Evolutionary conservation across 352 stramenopile species (phyloP), one percentile per base, ranked within the genome.

Genomic region (Saprolegnia diclina): DNA sequence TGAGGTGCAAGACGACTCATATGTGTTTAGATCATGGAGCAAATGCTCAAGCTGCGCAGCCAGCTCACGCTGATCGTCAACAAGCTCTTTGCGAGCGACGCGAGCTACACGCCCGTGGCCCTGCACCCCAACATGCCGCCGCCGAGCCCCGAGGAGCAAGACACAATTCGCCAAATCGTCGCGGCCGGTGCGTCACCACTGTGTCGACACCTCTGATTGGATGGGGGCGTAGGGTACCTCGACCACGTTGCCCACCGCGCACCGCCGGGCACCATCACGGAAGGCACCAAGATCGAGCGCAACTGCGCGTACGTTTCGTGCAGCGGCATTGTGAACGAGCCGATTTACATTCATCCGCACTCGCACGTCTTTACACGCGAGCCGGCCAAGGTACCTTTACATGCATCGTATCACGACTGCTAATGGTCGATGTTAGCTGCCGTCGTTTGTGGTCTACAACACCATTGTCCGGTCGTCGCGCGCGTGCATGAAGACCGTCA

Each of bases 401-500:
- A 50, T 50, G 6, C 0, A 22, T 42, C 14, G 29, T 24, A 9
- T 52, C 37, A n/a, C 4, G 0, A n/a, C 11, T 52, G 13, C n/a
- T 2, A 21, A 40, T 32, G 21, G 13, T 55, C 11, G 19, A 48
- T 38, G 11, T 18, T 66, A 66, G 62, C 68, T 94, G 48, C 82
- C 86, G 14, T 40, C 67, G 50, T 92, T 88, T 69, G 83, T 92
- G 7, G 84, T 92, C 37, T 94, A 90, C 67, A 80, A 90, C 54
- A 75, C 85, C 69, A 86, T 94, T 64, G 83, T 86, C 77, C 83
- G 83, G 45, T 89, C 85, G 4, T 83, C 78, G 18, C 81, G 82
- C 64, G 82, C 83, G 59, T 98, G 98, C 81, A 98, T 99, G 92
- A 97, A 94, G 71, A 98, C 89, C 71, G 96, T 99, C 26, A 99